Conservation (phyloP, 2,329 filamentous ascomycete species). For the Pseudogymnoascus sp. region DNA sequence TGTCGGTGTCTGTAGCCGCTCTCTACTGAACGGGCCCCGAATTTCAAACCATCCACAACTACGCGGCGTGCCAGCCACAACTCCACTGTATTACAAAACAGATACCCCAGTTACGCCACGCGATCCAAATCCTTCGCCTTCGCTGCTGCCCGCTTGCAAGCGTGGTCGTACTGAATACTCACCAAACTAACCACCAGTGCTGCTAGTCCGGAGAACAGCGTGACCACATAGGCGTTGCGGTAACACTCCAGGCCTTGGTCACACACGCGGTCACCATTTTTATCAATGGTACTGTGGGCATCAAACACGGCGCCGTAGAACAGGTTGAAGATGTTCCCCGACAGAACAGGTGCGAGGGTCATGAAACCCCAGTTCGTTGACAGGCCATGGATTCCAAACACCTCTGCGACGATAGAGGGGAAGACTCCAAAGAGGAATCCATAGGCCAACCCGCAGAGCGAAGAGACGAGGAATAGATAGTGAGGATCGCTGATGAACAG, state of each 20-base stretch:
- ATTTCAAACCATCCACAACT: not conserved
- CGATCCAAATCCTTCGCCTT: not conserved
- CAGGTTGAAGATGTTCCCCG: constrained; percentile 86
- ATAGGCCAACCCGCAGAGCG: constrained; percentile 79
- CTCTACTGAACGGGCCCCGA: not conserved
- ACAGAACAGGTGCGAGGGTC: constrained; percentile 79
- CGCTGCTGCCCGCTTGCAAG: not conserved
- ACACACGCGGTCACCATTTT: constrained; percentile 65
- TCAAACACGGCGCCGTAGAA: constrained; percentile 84
- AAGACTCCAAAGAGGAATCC: constrained; percentile 92
- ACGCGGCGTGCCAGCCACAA: not conserved
- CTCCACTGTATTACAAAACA: not conserved
- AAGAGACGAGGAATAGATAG: constrained; percentile 67
- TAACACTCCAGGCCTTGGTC: constrained; percentile 75
- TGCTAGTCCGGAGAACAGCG: constrained; percentile 60
- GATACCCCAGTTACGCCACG: not conserved
- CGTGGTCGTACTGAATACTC: constrained; percentile 41
- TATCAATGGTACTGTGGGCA: constrained; percentile 60
- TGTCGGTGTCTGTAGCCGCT: no score
- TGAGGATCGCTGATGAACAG: constrained; percentile 69
- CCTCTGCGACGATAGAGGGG: constrained; percentile 80
- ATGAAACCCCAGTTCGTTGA: constrained; percentile 96
- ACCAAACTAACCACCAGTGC: constrained; percentile 64
- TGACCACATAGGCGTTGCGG: constrained; percentile 69
- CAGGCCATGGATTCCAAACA: constrained; percentile 81